Conservation (phyloP, 2,329 filamentous ascomycete species). For the Dichotomopilus funicola region DNA sequence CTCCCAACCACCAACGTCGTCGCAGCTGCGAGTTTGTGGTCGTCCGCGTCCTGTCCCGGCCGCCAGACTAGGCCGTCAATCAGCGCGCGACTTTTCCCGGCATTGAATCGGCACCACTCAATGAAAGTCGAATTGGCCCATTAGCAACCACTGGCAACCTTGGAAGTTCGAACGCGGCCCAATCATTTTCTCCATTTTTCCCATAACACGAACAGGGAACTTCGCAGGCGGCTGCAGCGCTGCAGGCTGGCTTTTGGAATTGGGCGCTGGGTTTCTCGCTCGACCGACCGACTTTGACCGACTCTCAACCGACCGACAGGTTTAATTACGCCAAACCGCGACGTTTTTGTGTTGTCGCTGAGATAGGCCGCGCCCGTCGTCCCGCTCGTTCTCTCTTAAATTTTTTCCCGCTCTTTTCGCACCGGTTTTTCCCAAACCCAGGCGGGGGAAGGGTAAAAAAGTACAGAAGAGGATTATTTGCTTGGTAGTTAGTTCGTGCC, state of each 20-base stretch:
- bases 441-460: no score
- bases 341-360: conserved; percentile 6
- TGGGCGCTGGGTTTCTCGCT: conserved; percentile 9
- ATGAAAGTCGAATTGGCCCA: conserved; percentile 38
- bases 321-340: no score
- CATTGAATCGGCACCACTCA: conserved; percentile 34
- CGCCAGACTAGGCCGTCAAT: conserved; percentile 2
- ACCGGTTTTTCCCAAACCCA: background rate
- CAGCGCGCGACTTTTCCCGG: conserved; percentile 8
- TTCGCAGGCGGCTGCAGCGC: conserved; percentile 15
- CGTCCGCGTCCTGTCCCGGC: background rate
- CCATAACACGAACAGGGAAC: conserved; percentile 11
- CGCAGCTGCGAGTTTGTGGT: background rate
- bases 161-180: conserved; percentile 2
- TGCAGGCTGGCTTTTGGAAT: conserved; percentile 15
- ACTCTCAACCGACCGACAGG: no score
- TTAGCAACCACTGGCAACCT: conserved; percentile 5
- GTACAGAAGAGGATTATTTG: no score
- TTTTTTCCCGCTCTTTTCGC: background rate
- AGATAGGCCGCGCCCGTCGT: background rate
- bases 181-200: conserved; percentile 4
- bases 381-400: background rate
- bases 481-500: background rate
- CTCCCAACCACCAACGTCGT: background rate
- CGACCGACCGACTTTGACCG: background rate